These are phyloP conservation scores for Apiospora marii DNA, from an alignment of 2,329 filamentous ascomycete genomes.

Conservation along the genomic window DNA sequence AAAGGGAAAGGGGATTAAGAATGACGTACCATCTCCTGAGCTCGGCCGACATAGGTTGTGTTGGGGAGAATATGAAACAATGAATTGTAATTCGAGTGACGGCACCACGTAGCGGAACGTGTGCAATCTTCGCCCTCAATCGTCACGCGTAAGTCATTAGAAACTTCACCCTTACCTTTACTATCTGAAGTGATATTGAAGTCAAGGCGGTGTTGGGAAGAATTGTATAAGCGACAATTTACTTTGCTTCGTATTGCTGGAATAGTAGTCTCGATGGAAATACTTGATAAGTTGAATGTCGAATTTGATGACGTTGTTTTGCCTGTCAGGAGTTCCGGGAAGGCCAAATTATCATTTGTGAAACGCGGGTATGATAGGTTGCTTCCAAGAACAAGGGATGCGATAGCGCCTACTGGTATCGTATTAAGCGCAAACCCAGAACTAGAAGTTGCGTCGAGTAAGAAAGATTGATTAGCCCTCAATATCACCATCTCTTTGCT, in stretches of 20 bases:
- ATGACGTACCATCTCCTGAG: too few species aligned
- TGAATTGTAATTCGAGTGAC: too few species aligned
- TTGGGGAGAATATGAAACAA: background rate
- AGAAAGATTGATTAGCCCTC: background rate
- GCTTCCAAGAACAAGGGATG: constrained; percentile 45
- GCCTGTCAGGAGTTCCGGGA: constrained; percentile 27
- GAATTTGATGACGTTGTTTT: background rate
- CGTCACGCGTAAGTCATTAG: background rate
- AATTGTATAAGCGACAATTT: constrained; percentile 4
- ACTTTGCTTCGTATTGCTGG: background rate
- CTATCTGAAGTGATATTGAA: background rate
- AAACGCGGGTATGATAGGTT: constrained; percentile 47
- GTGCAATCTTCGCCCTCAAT: constrained; percentile 14
- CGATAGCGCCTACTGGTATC: too few species aligned
- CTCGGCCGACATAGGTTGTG: background rate
- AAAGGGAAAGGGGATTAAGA: too few species aligned
- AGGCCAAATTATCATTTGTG: constrained; percentile 44
- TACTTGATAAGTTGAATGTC: background rate
- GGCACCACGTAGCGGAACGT: too few species aligned
- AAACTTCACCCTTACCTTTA: too few species aligned
- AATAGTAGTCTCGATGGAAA: background rate
- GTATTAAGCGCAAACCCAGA: too few species aligned
- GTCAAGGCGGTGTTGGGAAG: background rate
- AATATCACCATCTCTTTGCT: background rate
- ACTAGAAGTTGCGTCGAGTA: constrained; percentile 38